Percentiles rank a stretch among this genome's conserved stretches.
phyloP scores from a whole-genome alignment of 306 rosid genomes.

The Cucumis sativus region Cucumber_9930_V3 NC_026658.2:8860001-8860500 shows the following conservation, averaged over 20 bases:
- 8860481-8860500: neutral
- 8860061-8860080: too few species aligned
- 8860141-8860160: neutral
- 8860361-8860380: neutral
- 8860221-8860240: neutral
- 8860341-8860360: neutral
- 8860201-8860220: neutral
- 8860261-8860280: neutral
- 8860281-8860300: neutral
- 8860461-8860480: neutral
- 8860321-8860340: neutral
- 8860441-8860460: neutral
- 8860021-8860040: neutral
- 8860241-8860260: neutral
- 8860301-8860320: neutral
- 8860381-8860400: neutral
- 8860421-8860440: neutral
- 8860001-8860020: neutral
- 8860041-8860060: neutral
- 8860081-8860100: too few species aligned
- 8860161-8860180: conserved; percentile 1
- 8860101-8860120: neutral
- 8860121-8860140: neutral
- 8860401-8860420: neutral
- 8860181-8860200: neutral